These are phyloP conservation scores for Magnolia changhungtana DNA, from an alignment of 164 flowering plant genomes.

Conservation along the genomic window DNA sequence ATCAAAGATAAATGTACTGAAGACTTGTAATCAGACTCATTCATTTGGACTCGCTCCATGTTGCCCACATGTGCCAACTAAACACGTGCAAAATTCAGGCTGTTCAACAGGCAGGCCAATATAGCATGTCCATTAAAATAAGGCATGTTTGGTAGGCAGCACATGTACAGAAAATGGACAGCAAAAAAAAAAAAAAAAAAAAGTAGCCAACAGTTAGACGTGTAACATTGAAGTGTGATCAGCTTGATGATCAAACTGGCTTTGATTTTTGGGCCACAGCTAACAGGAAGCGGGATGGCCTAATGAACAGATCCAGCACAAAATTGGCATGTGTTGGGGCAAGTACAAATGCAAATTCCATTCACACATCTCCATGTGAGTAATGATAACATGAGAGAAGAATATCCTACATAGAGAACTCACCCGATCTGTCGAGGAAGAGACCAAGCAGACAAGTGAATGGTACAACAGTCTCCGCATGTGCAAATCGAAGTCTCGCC, in stretches of 20 bases:
- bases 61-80: neutral
- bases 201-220: neutral
- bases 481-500: slow-evolving; percentile 85
- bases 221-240: neutral
- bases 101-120: neutral
- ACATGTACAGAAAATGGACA: neutral
- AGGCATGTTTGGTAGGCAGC: neutral
- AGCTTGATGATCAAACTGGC: neutral
- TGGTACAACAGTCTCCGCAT: slow-evolving; percentile 88
- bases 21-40: neutral
- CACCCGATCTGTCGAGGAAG: slow-evolving; percentile 69
- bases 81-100: neutral
- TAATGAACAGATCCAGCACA: neutral
- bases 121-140: neutral
- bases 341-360: neutral
- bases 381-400: neutral
- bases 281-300: neutral
- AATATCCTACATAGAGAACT: slow-evolving; percentile 10
- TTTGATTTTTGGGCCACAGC: neutral
- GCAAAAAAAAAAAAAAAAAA: no score
- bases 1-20: neutral
- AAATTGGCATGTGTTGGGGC: neutral
- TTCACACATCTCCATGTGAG: neutral
- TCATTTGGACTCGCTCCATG: neutral
- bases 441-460: slow-evolving; percentile 91